Evolutionary conservation across 179 eudicot genomes (phyloP).

Genomic region (Actinidia arguta): DNA sequence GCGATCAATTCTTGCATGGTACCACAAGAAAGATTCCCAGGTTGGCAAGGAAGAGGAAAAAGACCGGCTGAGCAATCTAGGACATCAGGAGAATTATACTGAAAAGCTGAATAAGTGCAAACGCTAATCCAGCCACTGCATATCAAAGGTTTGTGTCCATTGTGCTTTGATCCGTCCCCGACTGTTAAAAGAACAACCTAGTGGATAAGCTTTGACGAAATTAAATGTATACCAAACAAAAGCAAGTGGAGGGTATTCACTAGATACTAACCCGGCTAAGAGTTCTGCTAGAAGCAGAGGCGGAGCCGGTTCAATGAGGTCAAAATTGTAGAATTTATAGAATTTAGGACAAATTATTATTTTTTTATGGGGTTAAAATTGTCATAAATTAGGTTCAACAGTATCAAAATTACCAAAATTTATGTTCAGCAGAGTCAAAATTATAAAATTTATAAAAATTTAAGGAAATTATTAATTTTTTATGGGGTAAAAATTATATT

Average conservation of each 20-base stretch:
- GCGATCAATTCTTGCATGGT: constrained; percentile 74
- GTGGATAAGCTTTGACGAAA: background rate
- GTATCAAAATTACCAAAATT: no score
- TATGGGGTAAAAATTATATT: no score
- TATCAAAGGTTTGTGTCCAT: constrained; percentile 92
- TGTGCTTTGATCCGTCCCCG: constrained; percentile 88
- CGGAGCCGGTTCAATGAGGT: no score
- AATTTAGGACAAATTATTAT: no score
- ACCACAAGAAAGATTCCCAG: constrained; percentile 74
- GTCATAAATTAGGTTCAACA: no score
- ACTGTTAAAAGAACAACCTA: constrained; percentile 47
- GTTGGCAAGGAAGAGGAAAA: constrained; percentile 62
- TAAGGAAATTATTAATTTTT: no score
- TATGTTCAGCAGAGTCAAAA: no score
- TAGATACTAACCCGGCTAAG: constrained; percentile 65
- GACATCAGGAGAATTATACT: constrained; percentile 81
- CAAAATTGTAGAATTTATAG: no score
- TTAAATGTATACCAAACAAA: background rate
- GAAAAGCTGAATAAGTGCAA: constrained; percentile 83
- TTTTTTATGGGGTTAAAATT: no score
- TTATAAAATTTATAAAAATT: no score
- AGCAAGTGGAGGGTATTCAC: background rate
- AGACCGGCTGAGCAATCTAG: constrained; percentile 77
- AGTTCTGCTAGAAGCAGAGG: constrained; percentile 68
- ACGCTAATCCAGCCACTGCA: constrained; percentile 88